phyloP scores from a whole-genome alignment of 352 stramenopile species.

The Phytopythium vexans region DNA sequence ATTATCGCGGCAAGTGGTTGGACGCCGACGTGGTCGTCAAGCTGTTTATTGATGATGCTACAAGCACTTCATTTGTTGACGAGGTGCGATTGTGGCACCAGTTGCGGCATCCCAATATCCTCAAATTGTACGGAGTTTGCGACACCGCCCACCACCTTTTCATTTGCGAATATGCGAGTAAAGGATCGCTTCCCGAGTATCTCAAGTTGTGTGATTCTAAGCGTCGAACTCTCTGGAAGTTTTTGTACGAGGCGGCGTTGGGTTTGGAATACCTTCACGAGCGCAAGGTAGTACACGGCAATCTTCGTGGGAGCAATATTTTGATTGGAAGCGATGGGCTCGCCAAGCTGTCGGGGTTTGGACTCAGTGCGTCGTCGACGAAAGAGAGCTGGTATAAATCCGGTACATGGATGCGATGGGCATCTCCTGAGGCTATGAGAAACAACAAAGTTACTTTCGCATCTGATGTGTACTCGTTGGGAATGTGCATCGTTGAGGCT shows the following conservation, averaged over 20 bases:
- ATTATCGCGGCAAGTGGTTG: background rate
- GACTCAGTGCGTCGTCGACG: background rate
- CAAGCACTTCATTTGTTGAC: background rate
- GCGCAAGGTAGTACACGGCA: background rate
- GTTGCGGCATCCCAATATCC: constrained; percentile 15
- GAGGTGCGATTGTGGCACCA: constrained; percentile 12
- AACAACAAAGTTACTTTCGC: background rate
- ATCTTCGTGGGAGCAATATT: constrained; percentile 1
- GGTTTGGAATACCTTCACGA: constrained; percentile 1
- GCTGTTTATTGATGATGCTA: constrained; percentile 4
- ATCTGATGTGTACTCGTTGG: background rate
- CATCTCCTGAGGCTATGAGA: background rate
- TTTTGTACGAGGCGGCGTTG: background rate
- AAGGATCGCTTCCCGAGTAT: background rate
- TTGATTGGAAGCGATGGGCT: background rate
- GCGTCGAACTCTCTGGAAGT: background rate
- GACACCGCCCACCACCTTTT: background rate
- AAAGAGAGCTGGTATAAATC: background rate
- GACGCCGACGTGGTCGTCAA: background rate
- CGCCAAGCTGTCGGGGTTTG: background rate
- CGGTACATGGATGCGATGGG: background rate
- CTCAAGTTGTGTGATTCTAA: background rate
- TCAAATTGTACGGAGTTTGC: constrained; percentile 14
- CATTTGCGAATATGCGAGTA: constrained; percentile 11
- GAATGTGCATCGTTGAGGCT: constrained; percentile 1